Percentiles rank a stretch among this genome's conserved stretches.
phyloP scores from a whole-genome alignment of 1,139 yeast species.

The Candida sojae region DNA sequence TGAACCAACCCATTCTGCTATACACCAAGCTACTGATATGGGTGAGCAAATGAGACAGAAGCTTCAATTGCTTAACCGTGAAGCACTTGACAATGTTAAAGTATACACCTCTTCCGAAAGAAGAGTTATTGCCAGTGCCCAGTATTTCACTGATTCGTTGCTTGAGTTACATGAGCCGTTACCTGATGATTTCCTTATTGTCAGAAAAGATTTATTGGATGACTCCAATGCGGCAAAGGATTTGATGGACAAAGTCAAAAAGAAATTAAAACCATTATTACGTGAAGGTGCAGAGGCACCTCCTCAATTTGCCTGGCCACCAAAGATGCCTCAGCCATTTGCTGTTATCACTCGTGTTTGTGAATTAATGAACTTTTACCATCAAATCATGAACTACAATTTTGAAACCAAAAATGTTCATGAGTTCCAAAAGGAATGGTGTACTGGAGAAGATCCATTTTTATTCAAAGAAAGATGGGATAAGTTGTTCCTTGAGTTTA shows the following conservation, averaged over 20 bases:
- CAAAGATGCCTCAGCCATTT: constrained; percentile 96
- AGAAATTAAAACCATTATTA: constrained; percentile 88
- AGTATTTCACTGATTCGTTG: constrained; percentile 80
- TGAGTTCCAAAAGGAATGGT: constrained; percentile 81
- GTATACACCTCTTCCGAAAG: constrained; percentile 93
- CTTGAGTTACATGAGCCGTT: constrained; percentile 69
- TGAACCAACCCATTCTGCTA: constrained; percentile 97
- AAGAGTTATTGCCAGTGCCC: constrained; percentile 91
- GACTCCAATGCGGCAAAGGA: constrained; percentile 99
- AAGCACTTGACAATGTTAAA: constrained; percentile 79
- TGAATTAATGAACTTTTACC: constrained; percentile 92
- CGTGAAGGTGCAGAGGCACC: constrained; percentile 98
- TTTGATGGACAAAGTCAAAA: constrained; percentile 95
- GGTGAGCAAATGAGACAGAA: constrained; percentile 97
- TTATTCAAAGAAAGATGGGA: constrained; percentile 97
- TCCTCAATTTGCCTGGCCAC: constrained; percentile 99
- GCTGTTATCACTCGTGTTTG: constrained; percentile 91
- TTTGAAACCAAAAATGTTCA: constrained; percentile 67
- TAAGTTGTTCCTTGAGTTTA: constrained; percentile 89
- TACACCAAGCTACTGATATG: constrained; percentile 89
- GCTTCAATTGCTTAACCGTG: constrained; percentile 79
- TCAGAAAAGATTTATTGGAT: constrained; percentile 88
- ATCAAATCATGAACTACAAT: constrained; percentile 80
- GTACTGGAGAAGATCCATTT: constrained; percentile 93
- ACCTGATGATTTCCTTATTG: constrained; percentile 77